Evolutionary conservation across 176 grass and related monocot species (phyloP).

Genomic region (Musa beccarii): DNA sequence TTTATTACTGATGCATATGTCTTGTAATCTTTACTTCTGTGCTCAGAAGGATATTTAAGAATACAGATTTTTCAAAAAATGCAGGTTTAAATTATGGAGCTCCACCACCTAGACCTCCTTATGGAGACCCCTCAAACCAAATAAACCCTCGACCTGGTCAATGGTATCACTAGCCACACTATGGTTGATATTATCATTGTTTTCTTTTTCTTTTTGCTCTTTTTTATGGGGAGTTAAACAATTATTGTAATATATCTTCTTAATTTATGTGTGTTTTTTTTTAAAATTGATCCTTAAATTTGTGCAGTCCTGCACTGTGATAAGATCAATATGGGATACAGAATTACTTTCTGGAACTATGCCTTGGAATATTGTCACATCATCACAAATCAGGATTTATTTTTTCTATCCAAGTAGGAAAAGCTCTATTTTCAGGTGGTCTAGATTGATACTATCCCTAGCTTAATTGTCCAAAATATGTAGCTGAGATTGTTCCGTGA

Average conservation of each 20-base stretch:
- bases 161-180: conserved; percentile 17
- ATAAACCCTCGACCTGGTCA: background rate
- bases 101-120: conserved; percentile 11
- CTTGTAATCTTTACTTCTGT: background rate
- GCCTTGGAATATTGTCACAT: no score
- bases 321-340: no score
- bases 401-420: no score
- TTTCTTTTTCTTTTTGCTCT: background rate
- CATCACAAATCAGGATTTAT: no score
- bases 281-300: background rate
- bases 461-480: no score
- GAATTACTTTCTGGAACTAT: no score
- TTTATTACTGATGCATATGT: no score
- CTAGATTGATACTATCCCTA: no score
- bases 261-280: no score
- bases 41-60: background rate
- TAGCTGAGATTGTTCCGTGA: no score
- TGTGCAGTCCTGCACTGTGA: background rate
- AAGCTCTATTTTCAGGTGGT: no score
- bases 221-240: background rate
- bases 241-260: background rate
- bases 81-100: conserved; percentile 7
- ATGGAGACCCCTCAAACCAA: conserved; percentile 10
- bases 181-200: background rate
- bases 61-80: background rate